Percentiles rank a stretch among this genome's conserved stretches.
phyloP scores from a whole-genome alignment of 2,329 filamentous ascomycete species.

The Alternaria postmessia region DNA sequence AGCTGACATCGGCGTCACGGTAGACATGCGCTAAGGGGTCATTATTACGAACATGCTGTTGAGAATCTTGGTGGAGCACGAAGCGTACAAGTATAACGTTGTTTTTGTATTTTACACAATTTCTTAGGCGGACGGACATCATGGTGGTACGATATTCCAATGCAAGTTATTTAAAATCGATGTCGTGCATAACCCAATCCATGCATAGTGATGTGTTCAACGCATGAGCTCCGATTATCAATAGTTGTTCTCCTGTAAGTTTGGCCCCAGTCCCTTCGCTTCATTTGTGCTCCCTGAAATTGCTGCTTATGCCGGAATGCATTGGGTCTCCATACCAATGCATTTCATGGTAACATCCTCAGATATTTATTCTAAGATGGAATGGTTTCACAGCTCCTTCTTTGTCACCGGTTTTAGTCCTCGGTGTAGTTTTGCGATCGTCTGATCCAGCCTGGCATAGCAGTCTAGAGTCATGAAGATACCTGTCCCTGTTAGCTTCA shows the following conservation, averaged over 20 bases:
- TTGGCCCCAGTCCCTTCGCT: background rate
- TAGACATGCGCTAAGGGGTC: background rate
- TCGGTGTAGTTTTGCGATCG: slow-evolving; percentile 34
- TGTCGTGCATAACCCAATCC: no score
- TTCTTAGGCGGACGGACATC: fast-evolving
- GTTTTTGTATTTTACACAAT: background rate
- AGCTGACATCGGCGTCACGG: background rate
- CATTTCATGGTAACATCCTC: background rate
- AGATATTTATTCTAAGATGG: background rate
- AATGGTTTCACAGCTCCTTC: slow-evolving; percentile 35
- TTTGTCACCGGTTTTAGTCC: slow-evolving; percentile 38
- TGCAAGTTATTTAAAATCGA: background rate
- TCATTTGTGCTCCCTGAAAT: background rate
- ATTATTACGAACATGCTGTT: background rate
- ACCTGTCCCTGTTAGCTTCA: slow-evolving; percentile 19
- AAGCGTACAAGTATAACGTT: background rate
- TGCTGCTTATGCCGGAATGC: background rate
- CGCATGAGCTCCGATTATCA: fast-evolving
- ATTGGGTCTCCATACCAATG: background rate
- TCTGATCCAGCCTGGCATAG: slow-evolving; percentile 43
- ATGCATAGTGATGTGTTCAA: background rate
- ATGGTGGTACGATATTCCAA: background rate
- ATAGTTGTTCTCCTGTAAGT: background rate
- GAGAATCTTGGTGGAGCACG: background rate
- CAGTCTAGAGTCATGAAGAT: slow-evolving; percentile 50